Base-by-base conservation (phyloP, 2,329 filamentous ascomycete species). In the Ophiostoma perfectum region DNA sequence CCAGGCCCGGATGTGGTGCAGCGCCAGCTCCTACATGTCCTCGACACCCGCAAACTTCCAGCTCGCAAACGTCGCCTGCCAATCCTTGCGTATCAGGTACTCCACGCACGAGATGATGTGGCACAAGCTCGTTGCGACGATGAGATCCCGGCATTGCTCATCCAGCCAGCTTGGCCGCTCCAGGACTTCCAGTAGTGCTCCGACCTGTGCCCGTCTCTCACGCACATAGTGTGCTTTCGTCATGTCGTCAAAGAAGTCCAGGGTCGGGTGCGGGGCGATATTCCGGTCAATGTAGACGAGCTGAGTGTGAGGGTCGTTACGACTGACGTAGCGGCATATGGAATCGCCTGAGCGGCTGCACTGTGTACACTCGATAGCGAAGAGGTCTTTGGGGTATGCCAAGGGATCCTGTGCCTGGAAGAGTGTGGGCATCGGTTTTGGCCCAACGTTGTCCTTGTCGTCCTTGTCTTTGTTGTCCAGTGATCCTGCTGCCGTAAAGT, bases 1-100 rank as follows among this genome's bases (percentile, higher is more conserved):
- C 44, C 42, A 58, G 5, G 47, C 70, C 66, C 18, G 66, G 5
- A 70, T 41, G n/a, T 44, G 49, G 1, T 38, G n/a, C 1, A 60
- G n/a, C 12, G 38, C 27, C 55, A 36, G 55, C 27, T 36, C 55
- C 55, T 27, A 60, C 27, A 60, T 38, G 9, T 39, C 55, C 11
- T 60, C 55, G 27, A 60, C 55, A 6, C 55, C 55, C 5, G 27
- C 55, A 60, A 60, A 60, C 27, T 60, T 6, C 55, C 55, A 60
- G 27, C 27, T 60, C 5, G 4, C 4, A 14, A 38, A 60, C 9
- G 55, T 14, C 27, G 55, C 36, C 55, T 60, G 18, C 55, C 27
- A 60, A 27, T 14, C 12, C 27, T 27, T 38, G 9, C 27, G 27
- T 11, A 18, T 18, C 11, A 60, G 55, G 11, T 60, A 60, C n/a